Evolutionary conservation across 306 rosid species (phyloP), one percentile per base, ranked within the genome.

Genomic region (Arachis stenosperma): DNA sequence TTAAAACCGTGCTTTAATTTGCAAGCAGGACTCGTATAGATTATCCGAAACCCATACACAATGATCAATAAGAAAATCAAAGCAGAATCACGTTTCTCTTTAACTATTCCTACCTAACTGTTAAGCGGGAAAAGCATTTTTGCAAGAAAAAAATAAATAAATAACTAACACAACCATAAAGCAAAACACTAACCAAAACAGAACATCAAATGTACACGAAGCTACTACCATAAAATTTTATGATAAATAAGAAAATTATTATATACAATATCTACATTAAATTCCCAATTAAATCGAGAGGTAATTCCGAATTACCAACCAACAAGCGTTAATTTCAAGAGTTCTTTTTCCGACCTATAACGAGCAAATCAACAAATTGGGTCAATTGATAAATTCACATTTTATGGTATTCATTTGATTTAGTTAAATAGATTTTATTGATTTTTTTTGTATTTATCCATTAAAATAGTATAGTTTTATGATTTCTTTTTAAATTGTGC

Each of bases 291-390:
- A 48, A 76, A 67, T 8, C 67, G 48, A 50, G 10, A 40, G 15
- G 43, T 29, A 61, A 69, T 51, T 17, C 11, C 30, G 6, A 44
- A 17, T 69, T 12, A 42, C 43, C 3, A 69, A 3, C 63, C 65
- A 51, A 22, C 36, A 15, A 78, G 37, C 39, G 41, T 47, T 40
- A 29, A 65, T 40, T 13, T 40, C 50, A 43, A 39, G 64, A 59
- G 52, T 33, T 60, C 61, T 15, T 41, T 33, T 60, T 61, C 11
- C 29, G 39, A 29, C 0, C 65, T 27, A 58, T 0, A 71, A n/a
- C 4, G 30, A 81, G 83, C 79, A 48, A 41, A 70, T 84, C 86
- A 92, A 81, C 85, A 88, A 42, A 86, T 80, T 12, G 93, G 5
- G 82, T 79, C 74, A 88, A 69, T 68, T 1, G 27, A 22, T 22